Percentiles rank a stretch among this genome's conserved stretches.
phyloP scores from a whole-genome alignment of 2,329 filamentous ascomycete genomes.

The Celoporthe dispersa region DNA sequence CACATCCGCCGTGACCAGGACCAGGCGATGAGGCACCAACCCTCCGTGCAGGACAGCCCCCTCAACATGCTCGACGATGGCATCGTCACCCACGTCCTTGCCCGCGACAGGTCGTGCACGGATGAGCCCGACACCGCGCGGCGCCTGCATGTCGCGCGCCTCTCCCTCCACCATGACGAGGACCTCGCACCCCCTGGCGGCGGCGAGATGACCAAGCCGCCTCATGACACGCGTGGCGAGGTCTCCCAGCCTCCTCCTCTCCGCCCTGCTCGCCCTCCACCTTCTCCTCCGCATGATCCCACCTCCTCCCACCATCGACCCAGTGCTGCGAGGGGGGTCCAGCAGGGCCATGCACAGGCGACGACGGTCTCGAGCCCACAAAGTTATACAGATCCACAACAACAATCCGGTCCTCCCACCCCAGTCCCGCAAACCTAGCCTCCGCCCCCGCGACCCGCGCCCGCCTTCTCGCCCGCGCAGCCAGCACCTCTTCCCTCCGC shows the following conservation, averaged over 20 bases:
- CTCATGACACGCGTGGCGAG: not conserved
- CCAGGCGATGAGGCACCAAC: not conserved
- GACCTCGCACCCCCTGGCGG: not conserved
- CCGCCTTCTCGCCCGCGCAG: not conserved
- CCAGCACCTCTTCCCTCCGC: not conserved
- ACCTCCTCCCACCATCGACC: too few relatives aligned
- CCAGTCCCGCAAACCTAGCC: not conserved
- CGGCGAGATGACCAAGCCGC: not conserved
- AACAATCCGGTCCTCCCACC: not conserved
- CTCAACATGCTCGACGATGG: constrained; percentile 5
- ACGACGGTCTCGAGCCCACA: not conserved
- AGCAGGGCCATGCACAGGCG: not conserved
- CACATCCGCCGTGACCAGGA: constrained; percentile 2
- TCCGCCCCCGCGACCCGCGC: not conserved
- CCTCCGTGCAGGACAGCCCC: not conserved
- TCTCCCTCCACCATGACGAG: constrained; percentile 12
- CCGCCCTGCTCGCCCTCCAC: not conserved
- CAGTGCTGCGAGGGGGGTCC: too few relatives aligned
- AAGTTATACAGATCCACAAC: not conserved
- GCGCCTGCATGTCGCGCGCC: not conserved
- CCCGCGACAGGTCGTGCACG: not conserved
- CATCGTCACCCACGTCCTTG: constrained; percentile 8
- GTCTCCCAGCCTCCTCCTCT: not conserved
- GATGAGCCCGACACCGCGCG: constrained; percentile 1
- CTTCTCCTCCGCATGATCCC: not conserved